Conservation (phyloP, 352 stramenopile genomes). For the Phytophthora melonis region DNA sequence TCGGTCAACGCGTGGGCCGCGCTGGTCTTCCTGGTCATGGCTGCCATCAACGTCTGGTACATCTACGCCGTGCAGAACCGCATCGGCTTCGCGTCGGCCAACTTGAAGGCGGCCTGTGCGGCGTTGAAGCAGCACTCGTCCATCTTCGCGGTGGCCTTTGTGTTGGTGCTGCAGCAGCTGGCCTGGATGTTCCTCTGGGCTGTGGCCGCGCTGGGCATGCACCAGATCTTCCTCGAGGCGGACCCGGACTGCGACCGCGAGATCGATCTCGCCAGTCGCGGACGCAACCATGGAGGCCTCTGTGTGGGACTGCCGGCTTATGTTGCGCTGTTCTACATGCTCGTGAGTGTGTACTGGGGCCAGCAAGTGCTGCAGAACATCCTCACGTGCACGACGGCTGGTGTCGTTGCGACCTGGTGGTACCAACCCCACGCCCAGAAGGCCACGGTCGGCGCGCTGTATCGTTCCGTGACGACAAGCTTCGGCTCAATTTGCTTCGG, state of each 20-base stretch:
- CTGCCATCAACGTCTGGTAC: conserved; percentile 86
- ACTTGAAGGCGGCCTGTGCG: conserved; percentile 77
- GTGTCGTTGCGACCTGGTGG: conserved; percentile 87
- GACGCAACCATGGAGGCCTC: conserved; percentile 48
- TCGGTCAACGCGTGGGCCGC: conserved; percentile 68
- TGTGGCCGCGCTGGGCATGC: conserved; percentile 71
- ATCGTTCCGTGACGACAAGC: conserved; percentile 82
- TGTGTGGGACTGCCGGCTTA: conserved; percentile 72
- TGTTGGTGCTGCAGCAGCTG: conserved; percentile 77
- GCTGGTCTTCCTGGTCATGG: conserved; percentile 65
- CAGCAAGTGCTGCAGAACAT: conserved; percentile 89
- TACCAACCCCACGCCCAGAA: conserved; percentile 73
- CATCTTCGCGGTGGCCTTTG: conserved; percentile 74
- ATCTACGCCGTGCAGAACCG: conserved; percentile 83
- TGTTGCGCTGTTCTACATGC: conserved; percentile 80
- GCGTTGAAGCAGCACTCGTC: conserved; percentile 63
- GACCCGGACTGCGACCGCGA: conserved; percentile 70
- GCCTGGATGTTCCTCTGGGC: conserved; percentile 81
- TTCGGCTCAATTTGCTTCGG: conserved; percentile 89
- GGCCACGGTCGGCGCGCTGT: conserved; percentile 72
- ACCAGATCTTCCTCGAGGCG: conserved; percentile 72
- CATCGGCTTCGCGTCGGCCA: conserved; percentile 86
- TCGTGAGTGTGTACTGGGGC: conserved; percentile 87
- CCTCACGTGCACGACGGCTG: conserved; percentile 81
- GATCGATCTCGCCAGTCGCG: conserved; percentile 44